A percentile compares a stretch with the other conserved stretches of the same genome.
Evolutionary conservation across 768 basidiomycete species (phyloP).

Genomic region (Termitomyces sp.): DNA sequence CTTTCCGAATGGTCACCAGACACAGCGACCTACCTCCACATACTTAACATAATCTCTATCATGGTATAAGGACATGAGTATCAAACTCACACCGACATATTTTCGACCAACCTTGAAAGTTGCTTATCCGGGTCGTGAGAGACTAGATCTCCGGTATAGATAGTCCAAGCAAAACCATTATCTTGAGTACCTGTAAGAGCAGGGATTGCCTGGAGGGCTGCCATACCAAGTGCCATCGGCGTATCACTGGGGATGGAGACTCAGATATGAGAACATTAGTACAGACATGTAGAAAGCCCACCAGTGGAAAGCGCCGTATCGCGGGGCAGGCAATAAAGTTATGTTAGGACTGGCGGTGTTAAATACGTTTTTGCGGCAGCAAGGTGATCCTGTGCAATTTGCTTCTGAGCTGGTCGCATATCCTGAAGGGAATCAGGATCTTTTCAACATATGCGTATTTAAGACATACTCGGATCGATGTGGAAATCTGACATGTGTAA

Average conservation of each 20-base stretch:
- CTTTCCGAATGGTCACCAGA: not conserved
- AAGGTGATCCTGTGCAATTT: conserved; percentile 60
- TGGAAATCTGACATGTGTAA: conserved; percentile 79
- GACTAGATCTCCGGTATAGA: conserved; percentile 75
- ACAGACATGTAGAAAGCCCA: conserved; percentile 14
- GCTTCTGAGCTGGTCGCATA: conserved; percentile 69
- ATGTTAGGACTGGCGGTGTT: conserved; percentile 49
- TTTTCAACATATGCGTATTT: not conserved
- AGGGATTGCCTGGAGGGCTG: conserved; percentile 68
- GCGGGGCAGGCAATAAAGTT: conserved; percentile 57
- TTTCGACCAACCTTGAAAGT: conserved; percentile 46
- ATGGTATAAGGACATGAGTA: not conserved
- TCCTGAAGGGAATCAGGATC: conserved; percentile 32
- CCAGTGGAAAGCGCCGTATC: conserved; percentile 66
- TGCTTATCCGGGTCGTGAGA: conserved; percentile 70
- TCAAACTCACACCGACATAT: not conserved
- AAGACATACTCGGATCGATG: conserved; percentile 60
- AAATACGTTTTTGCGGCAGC: conserved; percentile 57
- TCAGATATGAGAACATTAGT: not conserved
- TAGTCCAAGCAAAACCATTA: conserved; percentile 58
- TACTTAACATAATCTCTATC: conserved; percentile 57
- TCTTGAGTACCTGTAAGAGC: conserved; percentile 56
- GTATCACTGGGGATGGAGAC: conserved; percentile 45
- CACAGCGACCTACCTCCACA: conserved; percentile 44
- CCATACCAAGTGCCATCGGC: conserved; percentile 55